Base-by-base conservation (phyloP, 805 yeast species). In the Candida piceae region DNA sequence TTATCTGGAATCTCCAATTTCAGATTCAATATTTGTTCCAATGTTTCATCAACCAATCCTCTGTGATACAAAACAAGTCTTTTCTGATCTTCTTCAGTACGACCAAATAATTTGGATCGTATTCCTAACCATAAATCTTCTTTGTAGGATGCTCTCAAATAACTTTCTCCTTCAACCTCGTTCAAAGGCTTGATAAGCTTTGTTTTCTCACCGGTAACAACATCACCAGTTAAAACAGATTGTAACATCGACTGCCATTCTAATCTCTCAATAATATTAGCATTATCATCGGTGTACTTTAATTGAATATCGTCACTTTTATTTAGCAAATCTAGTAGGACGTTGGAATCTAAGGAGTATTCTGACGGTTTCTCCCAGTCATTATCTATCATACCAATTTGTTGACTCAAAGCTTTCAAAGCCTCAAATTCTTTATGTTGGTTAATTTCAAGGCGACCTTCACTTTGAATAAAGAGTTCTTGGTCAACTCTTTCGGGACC, bases 181-280 rank as follows among this genome's bases (percentile, higher is more conserved):
- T 42, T 50, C 18, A 60, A 56, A 25, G 72, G 78, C 35, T 71
- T 74, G 12, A 75, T 78, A 38, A 84, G 69, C 58, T 80, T 80
- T 4, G 85, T 80, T 61, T 90, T 93, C 53, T 93, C 98, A 10
- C 90, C 81, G 24, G 82, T 75, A 16, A 93, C 88, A 36, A 93
- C 95, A 59, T 93, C 97, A 48, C 98, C 97, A 3, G 94, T 90
- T 24, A 93, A 72, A 4, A 93, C 97, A 3, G 88, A 74, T 9
- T 84, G 74, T 33, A 93, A 69, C 95, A 93, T 87, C 0, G 90
- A 76, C 60, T 93, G 97, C 98, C 98, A 93, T 61, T 88, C 96
- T 10, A 89, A 66, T 33, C 97, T 70, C 54, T 88, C 97, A 9
- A 78, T 51, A 7, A 81, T 78, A 11, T 36, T 45, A 3, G 46